Evolutionary conservation across 2,329 filamentous ascomycete genomes (phyloP), one percentile per base, ranked within the genome.

Genomic region (Pseudopyrenochaeta lycopersici): DNA sequence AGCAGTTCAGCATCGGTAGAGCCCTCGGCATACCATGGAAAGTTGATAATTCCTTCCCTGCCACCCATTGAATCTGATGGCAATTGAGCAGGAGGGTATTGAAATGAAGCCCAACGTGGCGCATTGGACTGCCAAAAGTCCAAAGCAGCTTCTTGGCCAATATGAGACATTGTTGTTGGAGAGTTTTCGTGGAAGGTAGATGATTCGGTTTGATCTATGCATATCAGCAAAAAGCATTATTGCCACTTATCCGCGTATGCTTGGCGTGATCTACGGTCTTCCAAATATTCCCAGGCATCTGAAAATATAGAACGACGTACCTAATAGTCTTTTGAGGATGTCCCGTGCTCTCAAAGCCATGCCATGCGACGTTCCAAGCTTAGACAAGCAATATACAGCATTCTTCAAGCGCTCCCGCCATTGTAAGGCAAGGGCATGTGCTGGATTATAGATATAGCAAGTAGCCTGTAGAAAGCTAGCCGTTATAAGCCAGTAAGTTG

Each of bases 391-490:
- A 21, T 17, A 7, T 6, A 46, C 42, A 18, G 42, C 21, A 11
- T 17, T 27, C 10, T 17, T 18, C 20, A 46, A 33, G 9, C 14
- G 42, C 17, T 46, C 30, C 15, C 30, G 42, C 42, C 42, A 46
- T 36, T 33, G n/a, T 14, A 15, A 4, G n/a, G 42, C 42, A 33
- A 33, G 30, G 7, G 30, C 18, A 33, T 46, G 42, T 11, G 18
- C 27, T 5, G 42, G 42, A 15, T 36, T 30, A 15, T 46, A 46
- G 9, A 46, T 46, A 20, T 46, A 46, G 30, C 42, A 46, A 12
- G 42, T 46, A 18, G 42, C 42, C 32, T 46, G 42, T 17, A 46
- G 9, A 18, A 46, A 46, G 30, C 42, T 46, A n/a, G 42, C 42
- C 11, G 42, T 46, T 12, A 46, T 46, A 4, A 46, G 42, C 42